These are phyloP conservation scores for Lipomyces sp. DNA, from an alignment of 805 yeast genomes.

Conservation along the genomic window DNA sequence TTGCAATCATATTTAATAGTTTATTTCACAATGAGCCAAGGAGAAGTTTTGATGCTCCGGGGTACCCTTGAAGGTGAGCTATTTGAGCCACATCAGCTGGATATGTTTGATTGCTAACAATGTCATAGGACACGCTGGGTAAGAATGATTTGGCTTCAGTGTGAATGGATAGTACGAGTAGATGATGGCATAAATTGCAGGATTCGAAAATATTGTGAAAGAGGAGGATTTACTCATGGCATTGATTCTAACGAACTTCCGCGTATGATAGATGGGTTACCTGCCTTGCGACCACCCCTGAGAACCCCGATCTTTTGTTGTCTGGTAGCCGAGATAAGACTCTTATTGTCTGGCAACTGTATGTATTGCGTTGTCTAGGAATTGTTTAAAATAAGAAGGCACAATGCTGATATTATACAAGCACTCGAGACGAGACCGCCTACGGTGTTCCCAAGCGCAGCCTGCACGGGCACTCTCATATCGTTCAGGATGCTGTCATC, in stretches of 20 bases:
- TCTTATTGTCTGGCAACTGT: slow-evolving; percentile 94
- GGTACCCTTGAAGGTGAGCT: slow-evolving; percentile 93
- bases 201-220: not conserved
- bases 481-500: slow-evolving; percentile 96
- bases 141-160: slow-evolving; percentile 15
- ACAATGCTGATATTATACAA: not conserved
- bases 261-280: slow-evolving; percentile 76
- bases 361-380: slow-evolving; percentile 3
- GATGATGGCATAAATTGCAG: not conserved
- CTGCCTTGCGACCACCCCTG: slow-evolving; percentile 95
- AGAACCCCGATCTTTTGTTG: slow-evolving; percentile 96
- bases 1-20: not conserved
- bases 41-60: slow-evolving; percentile 66
- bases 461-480: slow-evolving; percentile 98
- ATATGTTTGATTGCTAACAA: slow-evolving; percentile 20
- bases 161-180: not conserved
- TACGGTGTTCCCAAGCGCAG: slow-evolving; percentile 99
- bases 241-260: slow-evolving; percentile 31
- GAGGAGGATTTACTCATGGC: slow-evolving; percentile 29
- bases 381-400: not conserved
- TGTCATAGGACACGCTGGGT: slow-evolving; percentile 67
- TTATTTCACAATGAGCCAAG: slow-evolving; percentile 31
- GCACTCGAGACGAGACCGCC: slow-evolving; percentile 88
- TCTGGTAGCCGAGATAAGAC: slow-evolving; percentile 99
- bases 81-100: slow-evolving; percentile 12